A percentile compares a stretch with the other conserved stretches of the same genome.
Conservation (phyloP, 2,329 filamentous ascomycete species). For the Cercospora citrullina region DNA sequence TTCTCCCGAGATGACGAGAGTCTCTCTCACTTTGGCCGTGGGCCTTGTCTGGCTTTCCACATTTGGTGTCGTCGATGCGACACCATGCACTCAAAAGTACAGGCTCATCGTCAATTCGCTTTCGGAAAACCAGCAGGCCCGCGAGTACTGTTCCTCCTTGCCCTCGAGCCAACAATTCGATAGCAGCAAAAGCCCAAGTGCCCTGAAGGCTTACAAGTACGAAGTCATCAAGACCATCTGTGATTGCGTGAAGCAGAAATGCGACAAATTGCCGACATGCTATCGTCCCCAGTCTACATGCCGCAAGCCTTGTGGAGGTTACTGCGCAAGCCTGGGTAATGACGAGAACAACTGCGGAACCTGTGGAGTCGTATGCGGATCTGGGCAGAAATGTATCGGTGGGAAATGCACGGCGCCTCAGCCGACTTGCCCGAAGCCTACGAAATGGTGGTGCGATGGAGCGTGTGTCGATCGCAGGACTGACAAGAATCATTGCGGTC, state of each 20-base stretch:
- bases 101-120: neutral
- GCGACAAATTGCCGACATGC: neutral
- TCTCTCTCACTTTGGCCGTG: neutral
- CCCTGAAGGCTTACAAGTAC: neutral
- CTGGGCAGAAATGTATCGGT: neutral
- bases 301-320: neutral
- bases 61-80: neutral
- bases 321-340: neutral
- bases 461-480: neutral
- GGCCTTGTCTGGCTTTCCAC: neutral
- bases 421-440: neutral
- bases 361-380: neutral
- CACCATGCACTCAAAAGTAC: neutral
- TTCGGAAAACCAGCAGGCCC: neutral
- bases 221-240: neutral
- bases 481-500: neutral
- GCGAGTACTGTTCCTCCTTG: neutral
- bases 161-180: neutral
- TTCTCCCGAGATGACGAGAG: neutral
- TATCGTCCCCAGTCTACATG: neutral
- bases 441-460: neutral
- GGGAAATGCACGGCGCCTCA: neutral
- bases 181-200: neutral
- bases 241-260: neutral
- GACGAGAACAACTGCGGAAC: neutral